A percentile compares a stretch with the other conserved stretches of the same genome.
Conservation (phyloP, 495 filamentous ascomycete species). For the Trichoderma virens region DNA sequence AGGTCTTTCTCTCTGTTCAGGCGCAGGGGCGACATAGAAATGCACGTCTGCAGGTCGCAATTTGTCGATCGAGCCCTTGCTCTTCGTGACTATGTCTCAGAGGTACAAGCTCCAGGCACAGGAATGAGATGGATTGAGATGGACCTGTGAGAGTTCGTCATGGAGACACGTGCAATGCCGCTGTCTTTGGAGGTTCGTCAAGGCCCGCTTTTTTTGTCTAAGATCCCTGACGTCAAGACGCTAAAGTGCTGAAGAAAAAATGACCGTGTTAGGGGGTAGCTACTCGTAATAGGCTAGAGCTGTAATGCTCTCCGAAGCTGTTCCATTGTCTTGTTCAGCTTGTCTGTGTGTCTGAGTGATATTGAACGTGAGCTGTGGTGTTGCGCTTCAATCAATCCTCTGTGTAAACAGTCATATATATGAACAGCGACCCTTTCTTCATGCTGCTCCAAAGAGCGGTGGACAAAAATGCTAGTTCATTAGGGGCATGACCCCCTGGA, state of each 20-base stretch:
- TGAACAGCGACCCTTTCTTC: background rate
- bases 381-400: no score
- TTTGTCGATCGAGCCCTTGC: background rate
- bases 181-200: background rate
- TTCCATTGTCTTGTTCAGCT: no score
- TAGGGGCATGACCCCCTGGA: no score
- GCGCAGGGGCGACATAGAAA: conserved; percentile 1
- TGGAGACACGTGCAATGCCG: background rate
- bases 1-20: background rate
- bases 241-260: background rate
- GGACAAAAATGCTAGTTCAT: background rate
- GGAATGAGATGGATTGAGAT: background rate
- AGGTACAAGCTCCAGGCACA: background rate
- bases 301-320: no score
- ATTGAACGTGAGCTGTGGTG: no score
- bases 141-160: background rate
- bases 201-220: background rate
- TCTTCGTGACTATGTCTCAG: background rate
- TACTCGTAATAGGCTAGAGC: no score
- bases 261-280: no score
- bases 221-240: background rate
- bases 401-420: no score
- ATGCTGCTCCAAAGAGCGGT: background rate
- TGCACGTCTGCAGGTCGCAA: background rate
- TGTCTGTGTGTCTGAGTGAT: no score